Base-by-base conservation (phyloP, 2,329 filamentous ascomycete species). In the Tricladium varicosporioides region DNA sequence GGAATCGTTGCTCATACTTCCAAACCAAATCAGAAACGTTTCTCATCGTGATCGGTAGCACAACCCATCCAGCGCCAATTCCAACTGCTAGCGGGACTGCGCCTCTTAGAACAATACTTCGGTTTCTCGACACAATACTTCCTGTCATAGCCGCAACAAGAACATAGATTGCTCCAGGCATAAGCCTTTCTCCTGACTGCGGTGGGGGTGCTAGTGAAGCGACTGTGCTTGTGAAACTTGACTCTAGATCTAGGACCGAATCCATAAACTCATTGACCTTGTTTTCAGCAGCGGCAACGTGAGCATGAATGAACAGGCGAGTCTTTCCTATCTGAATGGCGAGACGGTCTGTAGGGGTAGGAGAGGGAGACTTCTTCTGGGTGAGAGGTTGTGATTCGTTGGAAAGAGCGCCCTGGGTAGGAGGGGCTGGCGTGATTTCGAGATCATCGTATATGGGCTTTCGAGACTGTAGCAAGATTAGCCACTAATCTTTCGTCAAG, bases 81-180 rank as follows among this genome's bases (percentile, higher is more conserved):
- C 92, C 94, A 45, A 97, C 84, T 16, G 87, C 86, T 50, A 93
- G 74, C 10, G 94, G 94, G 1, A 89, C 81, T 1, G 86, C 79
- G 53, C 87, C 86, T 65, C 94, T 86, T 53, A 99, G 78, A 61
- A 96, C 73, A 61, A 97, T 81, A 73, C 89, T 92, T 67, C 93
- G 86, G 79, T 96, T 95, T 62, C 93, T 86, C 54, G 90, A 85
- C 54, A 97, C 79, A 72, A 99, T 97, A 74, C 86, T 92, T 66
- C 93, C 94, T 36, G 94, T 91, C 92, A 99, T 97, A 67, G 91
- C 87, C 44, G 92, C 88, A 48, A 99, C 92, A 31, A 97, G 83
- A 48, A 97, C 92, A 76, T 97, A 97, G 65, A 97, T 85, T 58
- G 86, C 80, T 22, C 93, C 93, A 33, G 94, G 94, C 75, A 97